Conservation (phyloP, 805 yeast genomes). For the Candida manassasensis region DNA sequence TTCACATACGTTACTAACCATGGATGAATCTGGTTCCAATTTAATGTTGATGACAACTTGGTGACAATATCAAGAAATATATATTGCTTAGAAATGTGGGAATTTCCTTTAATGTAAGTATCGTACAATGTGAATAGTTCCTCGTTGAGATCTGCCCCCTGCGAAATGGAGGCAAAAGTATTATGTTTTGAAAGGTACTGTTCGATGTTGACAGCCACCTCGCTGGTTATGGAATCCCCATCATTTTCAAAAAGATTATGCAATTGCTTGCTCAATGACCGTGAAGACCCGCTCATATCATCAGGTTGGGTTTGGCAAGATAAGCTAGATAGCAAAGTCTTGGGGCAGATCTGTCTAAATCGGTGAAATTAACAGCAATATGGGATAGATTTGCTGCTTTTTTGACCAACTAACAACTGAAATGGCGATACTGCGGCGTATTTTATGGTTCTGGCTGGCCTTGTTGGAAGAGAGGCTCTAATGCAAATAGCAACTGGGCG, state of each 20-base stretch:
- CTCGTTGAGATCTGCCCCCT: conserved; percentile 25
- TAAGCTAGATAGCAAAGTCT: no score
- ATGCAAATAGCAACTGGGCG: no score
- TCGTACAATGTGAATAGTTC: conserved; percentile 34
- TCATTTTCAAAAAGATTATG: neutral
- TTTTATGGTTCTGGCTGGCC: no score
- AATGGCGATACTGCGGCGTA: no score
- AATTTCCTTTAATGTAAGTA: conserved; percentile 22
- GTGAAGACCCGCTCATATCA: conserved; percentile 14
- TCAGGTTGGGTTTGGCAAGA: no score
- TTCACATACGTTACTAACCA: conserved; percentile 49
- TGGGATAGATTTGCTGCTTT: no score
- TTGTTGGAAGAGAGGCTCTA: no score
- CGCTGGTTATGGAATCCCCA: conserved; percentile 3
- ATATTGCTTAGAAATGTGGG: conserved; percentile 28
- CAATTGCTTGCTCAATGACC: conserved; percentile 15
- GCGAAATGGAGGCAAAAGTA: conserved; percentile 24
- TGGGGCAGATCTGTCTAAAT: no score
- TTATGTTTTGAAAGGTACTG: conserved; percentile 28
- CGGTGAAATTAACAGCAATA: no score
- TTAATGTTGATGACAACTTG: conserved; percentile 26
- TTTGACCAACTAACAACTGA: no score
- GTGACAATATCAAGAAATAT: conserved; percentile 37
- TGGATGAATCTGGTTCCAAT: conserved; percentile 26
- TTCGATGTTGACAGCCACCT: conserved; percentile 13